These are phyloP conservation scores for Lepidium africanum DNA, from an alignment of 345 rosid genomes.

Conservation along the genomic window DNA sequence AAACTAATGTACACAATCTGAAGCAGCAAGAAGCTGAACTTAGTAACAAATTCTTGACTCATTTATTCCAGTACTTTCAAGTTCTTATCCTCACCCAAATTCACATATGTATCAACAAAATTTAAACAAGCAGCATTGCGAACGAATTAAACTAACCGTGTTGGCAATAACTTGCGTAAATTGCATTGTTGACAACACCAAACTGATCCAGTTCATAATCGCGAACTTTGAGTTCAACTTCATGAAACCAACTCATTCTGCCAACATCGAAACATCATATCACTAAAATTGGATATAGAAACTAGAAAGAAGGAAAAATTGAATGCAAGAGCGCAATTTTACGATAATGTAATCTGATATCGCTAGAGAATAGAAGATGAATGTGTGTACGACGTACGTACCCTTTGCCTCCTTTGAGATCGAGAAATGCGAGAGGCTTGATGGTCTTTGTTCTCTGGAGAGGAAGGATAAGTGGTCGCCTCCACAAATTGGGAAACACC, in stretches of 20 bases:
- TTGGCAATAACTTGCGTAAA: slow-evolving; percentile 78
- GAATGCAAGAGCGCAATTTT: not conserved
- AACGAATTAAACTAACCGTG: slow-evolving; percentile 38
- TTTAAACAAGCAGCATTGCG: not conserved
- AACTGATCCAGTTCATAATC: slow-evolving; percentile 89
- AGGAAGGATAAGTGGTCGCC: slow-evolving; percentile 11
- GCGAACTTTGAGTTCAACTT: slow-evolving; percentile 63
- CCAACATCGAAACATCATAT: not conserved
- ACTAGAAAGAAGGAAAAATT: not conserved
- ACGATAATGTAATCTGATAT: not conserved
- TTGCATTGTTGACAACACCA: slow-evolving; percentile 86
- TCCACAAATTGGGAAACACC: slow-evolving; percentile 9
- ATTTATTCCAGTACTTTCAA: not conserved
- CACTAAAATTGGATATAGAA: not conserved
- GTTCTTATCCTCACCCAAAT: not conserved
- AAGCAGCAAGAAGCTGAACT: not conserved
- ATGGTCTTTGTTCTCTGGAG: slow-evolving; percentile 21
- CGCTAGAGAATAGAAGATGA: not conserved
- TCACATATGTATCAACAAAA: not conserved
- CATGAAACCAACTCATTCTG: slow-evolving; percentile 57
- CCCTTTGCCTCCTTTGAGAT: slow-evolving; percentile 60
- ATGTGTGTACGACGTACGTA: slow-evolving; percentile 9
- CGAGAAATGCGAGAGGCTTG: slow-evolving; percentile 30
- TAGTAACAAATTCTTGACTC: not conserved
- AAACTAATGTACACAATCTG: not conserved